phyloP scores from a whole-genome alignment of 495 filamentous ascomycete genomes.

The Aspergillus sclerotiicarbonarius region DNA sequence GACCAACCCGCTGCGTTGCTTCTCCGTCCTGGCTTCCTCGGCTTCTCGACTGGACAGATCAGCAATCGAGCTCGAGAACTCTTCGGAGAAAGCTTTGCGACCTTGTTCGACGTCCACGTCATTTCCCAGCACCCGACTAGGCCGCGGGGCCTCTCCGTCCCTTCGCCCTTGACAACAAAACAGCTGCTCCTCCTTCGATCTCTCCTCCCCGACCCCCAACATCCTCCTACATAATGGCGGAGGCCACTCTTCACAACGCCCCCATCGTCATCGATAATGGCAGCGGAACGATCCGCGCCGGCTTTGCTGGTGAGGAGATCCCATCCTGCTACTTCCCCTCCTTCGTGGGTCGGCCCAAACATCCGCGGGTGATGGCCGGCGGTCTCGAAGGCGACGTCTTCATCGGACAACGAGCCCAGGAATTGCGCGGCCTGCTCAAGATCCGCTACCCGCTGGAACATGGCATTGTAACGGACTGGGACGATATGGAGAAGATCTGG shows the following conservation, averaged over 20 bases:
- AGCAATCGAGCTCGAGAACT: not conserved
- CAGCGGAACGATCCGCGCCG: constrained; percentile 94
- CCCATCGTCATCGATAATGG: constrained; percentile 99
- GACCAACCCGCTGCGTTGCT: not conserved
- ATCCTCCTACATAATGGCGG: constrained; percentile 59
- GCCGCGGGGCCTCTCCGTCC: constrained; percentile 33
- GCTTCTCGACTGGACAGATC: not conserved
- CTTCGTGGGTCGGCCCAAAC: constrained; percentile 95
- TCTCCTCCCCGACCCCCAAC: constrained; percentile 7
- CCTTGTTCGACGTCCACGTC: constrained; percentile 6
- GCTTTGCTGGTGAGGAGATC: constrained; percentile 92
- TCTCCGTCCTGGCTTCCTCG: constrained; percentile 3
- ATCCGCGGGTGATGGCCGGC: constrained; percentile 91
- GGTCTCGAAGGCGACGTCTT: constrained; percentile 97
- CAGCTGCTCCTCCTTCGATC: constrained; percentile 24
- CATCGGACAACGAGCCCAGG: constrained; percentile 89
- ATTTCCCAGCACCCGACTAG: constrained; percentile 19
- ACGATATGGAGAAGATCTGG: constrained; percentile 99
- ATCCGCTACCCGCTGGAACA: constrained; percentile 95
- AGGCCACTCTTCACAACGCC: constrained; percentile 85
- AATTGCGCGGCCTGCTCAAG: constrained; percentile 89
- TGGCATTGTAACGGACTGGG: constrained; percentile 98
- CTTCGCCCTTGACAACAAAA: constrained; percentile 21
- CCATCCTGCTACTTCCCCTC: constrained; percentile 98
- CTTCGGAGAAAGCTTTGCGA: not conserved